Evolutionary conservation across 176 grass and related monocot species (phyloP).

Genomic region (Zoysia pacifica): DNA sequence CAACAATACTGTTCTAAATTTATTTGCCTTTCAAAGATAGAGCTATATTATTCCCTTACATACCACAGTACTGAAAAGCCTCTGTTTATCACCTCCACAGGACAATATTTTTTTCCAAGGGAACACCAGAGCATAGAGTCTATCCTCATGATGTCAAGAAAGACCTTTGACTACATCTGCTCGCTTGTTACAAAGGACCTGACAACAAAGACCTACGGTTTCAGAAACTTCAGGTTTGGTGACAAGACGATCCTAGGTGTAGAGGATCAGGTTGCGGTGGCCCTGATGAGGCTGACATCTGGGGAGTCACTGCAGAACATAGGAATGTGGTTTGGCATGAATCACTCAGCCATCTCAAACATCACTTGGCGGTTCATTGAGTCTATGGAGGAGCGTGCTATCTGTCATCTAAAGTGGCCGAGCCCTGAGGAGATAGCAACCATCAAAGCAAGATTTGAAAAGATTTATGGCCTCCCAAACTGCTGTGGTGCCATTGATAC

Average conservation of each 20-base stretch:
- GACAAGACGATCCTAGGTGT: slow-evolving; percentile 56
- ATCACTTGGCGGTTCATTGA: slow-evolving; percentile 94
- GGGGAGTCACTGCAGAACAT: slow-evolving; percentile 72
- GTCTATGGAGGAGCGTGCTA: slow-evolving; percentile 61
- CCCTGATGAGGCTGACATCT: slow-evolving; percentile 72
- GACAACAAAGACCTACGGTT: slow-evolving; percentile 47
- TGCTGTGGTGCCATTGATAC: slow-evolving; percentile 84
- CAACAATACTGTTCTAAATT: background rate
- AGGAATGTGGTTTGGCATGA: slow-evolving; percentile 71
- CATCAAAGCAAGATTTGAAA: slow-evolving; percentile 67
- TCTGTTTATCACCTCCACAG: slow-evolving; percentile 25
- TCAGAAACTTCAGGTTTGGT: slow-evolving; percentile 65
- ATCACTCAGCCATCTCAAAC: slow-evolving; percentile 83
- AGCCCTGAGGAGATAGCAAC: slow-evolving; percentile 54
- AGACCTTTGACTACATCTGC: slow-evolving; percentile 61
- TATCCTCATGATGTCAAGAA: slow-evolving; percentile 61
- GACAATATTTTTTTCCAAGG: slow-evolving; percentile 32
- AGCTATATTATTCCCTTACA: background rate
- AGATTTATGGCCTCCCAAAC: slow-evolving; percentile 68
- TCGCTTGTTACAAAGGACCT: slow-evolving; percentile 49
- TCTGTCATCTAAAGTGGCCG: slow-evolving; percentile 76
- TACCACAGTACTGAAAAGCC: background rate
- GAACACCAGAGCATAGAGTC: slow-evolving; percentile 40
- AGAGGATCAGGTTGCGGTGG: slow-evolving; percentile 82
- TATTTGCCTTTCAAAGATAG: background rate